Evolutionary conservation across 2,329 filamentous ascomycete genomes (phyloP), one percentile per base, ranked within the genome.

Genomic region (Fusarium decemcellulare): DNA sequence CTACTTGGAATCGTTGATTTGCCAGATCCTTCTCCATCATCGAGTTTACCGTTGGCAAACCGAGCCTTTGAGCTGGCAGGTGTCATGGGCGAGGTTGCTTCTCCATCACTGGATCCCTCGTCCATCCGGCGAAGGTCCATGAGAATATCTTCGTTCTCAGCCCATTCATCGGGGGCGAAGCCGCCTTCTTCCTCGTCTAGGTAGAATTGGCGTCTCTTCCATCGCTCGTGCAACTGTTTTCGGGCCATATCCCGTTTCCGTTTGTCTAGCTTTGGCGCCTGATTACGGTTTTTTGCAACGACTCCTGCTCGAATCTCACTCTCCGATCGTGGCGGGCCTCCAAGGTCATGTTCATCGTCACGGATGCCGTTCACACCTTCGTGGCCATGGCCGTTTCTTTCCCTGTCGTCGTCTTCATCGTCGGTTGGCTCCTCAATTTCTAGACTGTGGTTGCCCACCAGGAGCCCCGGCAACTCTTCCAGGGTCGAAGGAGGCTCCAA

Each of bases 151-250:
- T 91, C 86, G 14, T 88, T 85, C 6, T 87, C 84, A 23, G 86
- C 83, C 83, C 91, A 94, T 29, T 88, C 89, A 8, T 87, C 83
- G 0, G 92, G 92, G 2, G 88, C 83, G n/a, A 79, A 77, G 10
- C 88, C 87, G 3, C 93, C 93, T 78, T 97, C 93, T 81, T 97
- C 94, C 78, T 94, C 92, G 61, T 97, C 93, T 1, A 94, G 87
- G 74, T 96, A 97, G 73, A 96, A 97, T 40, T 91, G 89, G 47
- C 93, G 86, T 62, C 92, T 87, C 73, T 88, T 88, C 93, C 93
- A 96, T 52, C 93, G 86, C 57, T 95, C 89, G 72, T 91, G 86
- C 37, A 93, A 82, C 68, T 85, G 84, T 40, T 80, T 82, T 14
- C 87, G 82, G 2, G 86, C 86, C 79, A 82, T 80, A 8, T 81